These are phyloP conservation scores for Yarrowia sp. DNA, from an alignment of 805 yeast genomes.

Conservation along the genomic window DNA sequence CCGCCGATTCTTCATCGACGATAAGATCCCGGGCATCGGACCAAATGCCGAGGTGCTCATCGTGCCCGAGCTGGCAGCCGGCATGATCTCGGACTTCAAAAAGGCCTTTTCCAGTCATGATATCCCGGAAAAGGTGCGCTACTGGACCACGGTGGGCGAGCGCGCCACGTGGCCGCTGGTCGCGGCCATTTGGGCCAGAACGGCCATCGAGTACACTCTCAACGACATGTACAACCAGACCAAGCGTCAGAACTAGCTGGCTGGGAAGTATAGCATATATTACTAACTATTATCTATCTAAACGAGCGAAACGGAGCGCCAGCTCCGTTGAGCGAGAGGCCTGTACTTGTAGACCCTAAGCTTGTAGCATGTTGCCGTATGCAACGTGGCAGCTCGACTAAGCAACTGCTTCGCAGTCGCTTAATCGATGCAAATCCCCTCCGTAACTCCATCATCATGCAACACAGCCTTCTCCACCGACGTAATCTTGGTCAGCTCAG, in stretches of 20 bases:
- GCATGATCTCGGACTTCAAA: slow-evolving; percentile 63
- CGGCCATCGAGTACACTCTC: slow-evolving; percentile 83
- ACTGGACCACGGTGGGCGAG: slow-evolving; percentile 90
- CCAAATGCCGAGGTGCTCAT: slow-evolving; percentile 64
- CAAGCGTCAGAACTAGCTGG: slow-evolving; percentile 31
- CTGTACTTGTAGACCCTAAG: neutral
- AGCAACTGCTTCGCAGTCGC: neutral
- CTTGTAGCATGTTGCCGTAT: neutral
- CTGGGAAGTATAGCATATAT: slow-evolving; percentile 24
- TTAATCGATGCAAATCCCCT: slow-evolving; percentile 2
- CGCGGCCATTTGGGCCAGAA: slow-evolving; percentile 80
- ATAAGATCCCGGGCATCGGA: slow-evolving; percentile 58
- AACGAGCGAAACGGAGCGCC: too few relatives aligned
- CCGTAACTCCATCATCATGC: neutral
- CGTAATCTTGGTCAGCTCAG: slow-evolving; percentile 4
- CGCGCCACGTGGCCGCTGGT: slow-evolving; percentile 89
- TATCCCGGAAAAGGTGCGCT: slow-evolving; percentile 68
- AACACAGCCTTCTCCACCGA: neutral
- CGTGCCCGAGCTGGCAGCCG: slow-evolving; percentile 77
- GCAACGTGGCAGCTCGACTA: neutral
- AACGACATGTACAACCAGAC: slow-evolving; percentile 61
- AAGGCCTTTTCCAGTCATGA: slow-evolving; percentile 75
- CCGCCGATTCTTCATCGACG: slow-evolving; percentile 81
- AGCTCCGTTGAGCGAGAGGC: too few relatives aligned
- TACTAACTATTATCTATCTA: neutral